phyloP scores from a whole-genome alignment of 768 basidiomycete genomes.

The Neoboletus subvelutipes region DNA sequence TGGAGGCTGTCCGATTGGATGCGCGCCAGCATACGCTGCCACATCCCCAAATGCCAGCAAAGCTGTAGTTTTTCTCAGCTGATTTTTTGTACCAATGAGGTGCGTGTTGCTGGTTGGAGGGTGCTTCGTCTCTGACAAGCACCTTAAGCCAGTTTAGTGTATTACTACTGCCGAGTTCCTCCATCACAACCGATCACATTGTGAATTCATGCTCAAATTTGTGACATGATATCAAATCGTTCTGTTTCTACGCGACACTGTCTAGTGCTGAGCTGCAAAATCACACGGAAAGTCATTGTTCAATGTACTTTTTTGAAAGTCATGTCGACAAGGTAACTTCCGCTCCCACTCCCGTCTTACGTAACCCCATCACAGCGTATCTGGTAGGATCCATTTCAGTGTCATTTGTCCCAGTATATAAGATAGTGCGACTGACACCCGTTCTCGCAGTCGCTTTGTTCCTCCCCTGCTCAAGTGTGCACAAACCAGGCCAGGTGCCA shows the following conservation, averaged over 20 bases:
- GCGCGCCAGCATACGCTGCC: slow-evolving; percentile 11
- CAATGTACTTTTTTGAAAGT: background rate
- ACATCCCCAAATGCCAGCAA: slow-evolving; percentile 8
- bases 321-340: slow-evolving; percentile 24
- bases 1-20: slow-evolving; percentile 39
- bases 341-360: slow-evolving; percentile 6
- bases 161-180: background rate
- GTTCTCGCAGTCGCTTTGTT: background rate
- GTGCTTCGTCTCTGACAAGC: slow-evolving; percentile 2
- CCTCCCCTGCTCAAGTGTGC: background rate
- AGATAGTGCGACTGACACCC: background rate
- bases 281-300: slow-evolving; percentile 11
- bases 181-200: slow-evolving; percentile 12
- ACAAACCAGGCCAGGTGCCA: slow-evolving; percentile 23
- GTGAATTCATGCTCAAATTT: slow-evolving; percentile 1
- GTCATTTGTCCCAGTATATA: slow-evolving; percentile 8
- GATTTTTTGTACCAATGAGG: slow-evolving; percentile 3
- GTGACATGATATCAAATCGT: background rate
- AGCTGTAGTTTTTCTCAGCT: slow-evolving; percentile 14
- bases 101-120: slow-evolving; percentile 2
- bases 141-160: background rate
- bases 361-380: slow-evolving; percentile 5
- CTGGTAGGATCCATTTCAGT: background rate
- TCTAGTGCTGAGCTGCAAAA: background rate
- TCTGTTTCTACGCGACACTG: slow-evolving; percentile 19